Evolutionary conservation across 495 filamentous ascomycete species (phyloP).

Genomic region (Filosporella fistucella): DNA sequence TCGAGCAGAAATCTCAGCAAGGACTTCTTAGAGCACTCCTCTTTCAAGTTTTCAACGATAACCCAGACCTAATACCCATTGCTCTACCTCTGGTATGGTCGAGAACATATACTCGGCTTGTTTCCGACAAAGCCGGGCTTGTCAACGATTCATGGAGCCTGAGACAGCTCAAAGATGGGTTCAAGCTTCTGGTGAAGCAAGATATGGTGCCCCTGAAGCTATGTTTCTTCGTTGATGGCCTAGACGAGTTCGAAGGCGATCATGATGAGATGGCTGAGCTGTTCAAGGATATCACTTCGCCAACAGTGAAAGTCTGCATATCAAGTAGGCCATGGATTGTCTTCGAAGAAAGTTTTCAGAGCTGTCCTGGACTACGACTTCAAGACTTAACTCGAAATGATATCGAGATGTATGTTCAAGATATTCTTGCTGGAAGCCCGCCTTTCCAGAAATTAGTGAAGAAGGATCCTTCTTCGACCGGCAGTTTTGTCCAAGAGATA

Average conservation of each 20-base stretch:
- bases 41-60: constrained; percentile 29
- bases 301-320: background rate
- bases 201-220: background rate
- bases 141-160: background rate
- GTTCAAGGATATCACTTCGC: background rate
- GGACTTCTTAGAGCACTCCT: constrained; percentile 39
- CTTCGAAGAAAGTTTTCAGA: background rate
- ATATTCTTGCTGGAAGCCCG: background rate
- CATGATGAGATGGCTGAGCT: background rate
- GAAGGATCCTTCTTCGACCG: background rate
- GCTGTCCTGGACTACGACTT: background rate
- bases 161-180: background rate
- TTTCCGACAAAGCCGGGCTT: constrained; percentile 17
- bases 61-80: constrained; percentile 2
- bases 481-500: background rate
- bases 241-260: constrained; percentile 3
- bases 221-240: background rate
- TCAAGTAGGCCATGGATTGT: background rate
- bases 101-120: constrained; percentile 1
- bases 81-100: background rate
- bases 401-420: background rate
- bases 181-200: background rate
- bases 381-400: background rate
- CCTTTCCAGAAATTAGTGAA: background rate
- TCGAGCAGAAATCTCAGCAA: constrained; percentile 34